phyloP scores from a whole-genome alignment of 1,284 basidiomycete genomes.

The Mycosarcoma maydis region DNA sequence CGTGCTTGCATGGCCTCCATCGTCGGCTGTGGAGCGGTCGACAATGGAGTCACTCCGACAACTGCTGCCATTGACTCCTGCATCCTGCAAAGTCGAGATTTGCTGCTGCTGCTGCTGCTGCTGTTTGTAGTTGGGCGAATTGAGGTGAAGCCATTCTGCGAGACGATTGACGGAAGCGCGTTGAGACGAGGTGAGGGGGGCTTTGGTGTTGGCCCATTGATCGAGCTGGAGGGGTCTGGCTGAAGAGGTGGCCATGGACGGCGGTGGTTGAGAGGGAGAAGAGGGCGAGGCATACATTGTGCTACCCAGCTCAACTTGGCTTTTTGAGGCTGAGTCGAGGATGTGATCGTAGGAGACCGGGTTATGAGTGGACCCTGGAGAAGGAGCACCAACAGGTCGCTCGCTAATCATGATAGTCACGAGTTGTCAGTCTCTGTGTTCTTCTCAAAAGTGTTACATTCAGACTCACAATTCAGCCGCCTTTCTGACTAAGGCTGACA shows the following conservation, averaged over 20 bases:
- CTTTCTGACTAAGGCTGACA: slow-evolving; percentile 22
- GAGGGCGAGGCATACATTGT: slow-evolving; percentile 16
- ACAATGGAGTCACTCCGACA: no score
- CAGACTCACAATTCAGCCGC: not conserved
- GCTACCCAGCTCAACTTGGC: not conserved
- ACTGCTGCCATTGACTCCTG: not conserved
- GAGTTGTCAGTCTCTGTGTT: no score
- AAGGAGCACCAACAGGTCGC: not conserved
- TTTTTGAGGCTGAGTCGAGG: slow-evolving; percentile 6
- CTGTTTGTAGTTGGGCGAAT: slow-evolving; percentile 34
- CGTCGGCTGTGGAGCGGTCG: not conserved
- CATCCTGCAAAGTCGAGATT: not conserved
- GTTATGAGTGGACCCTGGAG: slow-evolving; percentile 22
- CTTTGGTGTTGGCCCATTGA: slow-evolving; percentile 50
- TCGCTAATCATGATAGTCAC: no score
- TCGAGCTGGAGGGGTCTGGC: slow-evolving; percentile 49
- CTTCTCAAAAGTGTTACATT: slow-evolving; percentile 6
- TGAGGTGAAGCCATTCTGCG: slow-evolving; percentile 51
- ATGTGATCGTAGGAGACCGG: not conserved
- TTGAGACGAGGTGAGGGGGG: slow-evolving; percentile 40
- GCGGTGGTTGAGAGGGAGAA: slow-evolving; percentile 9
- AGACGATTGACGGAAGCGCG: slow-evolving; percentile 51
- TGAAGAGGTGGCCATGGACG: slow-evolving; percentile 18
- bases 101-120: slow-evolving; percentile 15
- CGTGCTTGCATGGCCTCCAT: not conserved